Evolutionary conservation across 441 rosid genomes (phyloP).

Genomic region (Monsonia emarginata): DNA sequence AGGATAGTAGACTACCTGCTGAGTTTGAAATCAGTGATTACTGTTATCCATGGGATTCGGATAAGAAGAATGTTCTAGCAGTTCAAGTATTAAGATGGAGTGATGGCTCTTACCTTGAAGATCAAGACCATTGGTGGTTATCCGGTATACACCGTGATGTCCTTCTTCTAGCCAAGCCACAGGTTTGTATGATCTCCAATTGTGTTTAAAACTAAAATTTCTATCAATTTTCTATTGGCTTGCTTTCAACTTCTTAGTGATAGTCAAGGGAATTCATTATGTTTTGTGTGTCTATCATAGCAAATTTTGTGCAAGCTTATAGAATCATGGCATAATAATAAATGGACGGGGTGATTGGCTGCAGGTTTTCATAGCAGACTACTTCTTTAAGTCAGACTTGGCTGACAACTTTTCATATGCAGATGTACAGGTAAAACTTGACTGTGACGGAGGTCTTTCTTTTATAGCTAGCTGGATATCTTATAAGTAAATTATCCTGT

Average conservation of each 20-base stretch:
- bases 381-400: slow-evolving; percentile 69
- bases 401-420: slow-evolving; percentile 58
- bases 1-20: slow-evolving; percentile 95
- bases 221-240: not conserved
- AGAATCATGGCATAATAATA: slow-evolving; percentile 1
- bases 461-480: too few species aligned
- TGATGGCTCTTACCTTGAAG: slow-evolving; percentile 98
- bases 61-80: slow-evolving; percentile 74
- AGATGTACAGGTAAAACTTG: slow-evolving; percentile 55
- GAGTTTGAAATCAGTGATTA: slow-evolving; percentile 90
- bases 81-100: slow-evolving; percentile 98
- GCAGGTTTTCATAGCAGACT: slow-evolving; percentile 88
- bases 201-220: not conserved
- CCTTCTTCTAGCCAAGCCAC: slow-evolving; percentile 90
- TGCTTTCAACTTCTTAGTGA: not conserved
- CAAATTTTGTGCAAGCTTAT: not conserved
- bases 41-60: slow-evolving; percentile 64
- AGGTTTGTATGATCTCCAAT: slow-evolving; percentile 34
- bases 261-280: not conserved
- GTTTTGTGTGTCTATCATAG: not conserved
- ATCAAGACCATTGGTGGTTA: slow-evolving; percentile 99
- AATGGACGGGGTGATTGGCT: slow-evolving; percentile 15
- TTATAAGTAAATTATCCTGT: too few species aligned
- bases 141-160: slow-evolving; percentile 96
- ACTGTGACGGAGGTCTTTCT: not conserved